Evolutionary conservation across 2,329 filamentous ascomycete species (phyloP).

Genomic region (Penicillium sp.): DNA sequence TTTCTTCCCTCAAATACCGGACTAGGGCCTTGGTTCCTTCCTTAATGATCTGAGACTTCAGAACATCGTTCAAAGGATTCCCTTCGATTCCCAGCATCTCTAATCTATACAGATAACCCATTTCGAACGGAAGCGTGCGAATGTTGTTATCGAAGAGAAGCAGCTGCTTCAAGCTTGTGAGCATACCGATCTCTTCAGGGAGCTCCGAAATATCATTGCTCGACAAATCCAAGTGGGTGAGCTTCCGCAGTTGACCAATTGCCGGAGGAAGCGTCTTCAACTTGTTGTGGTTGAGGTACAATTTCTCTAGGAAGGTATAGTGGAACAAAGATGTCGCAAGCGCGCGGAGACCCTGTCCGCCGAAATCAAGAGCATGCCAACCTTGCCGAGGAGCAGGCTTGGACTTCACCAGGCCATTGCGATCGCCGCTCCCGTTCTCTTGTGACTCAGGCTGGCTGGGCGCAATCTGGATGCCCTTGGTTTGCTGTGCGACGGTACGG

Average conservation of each 20-base stretch:
- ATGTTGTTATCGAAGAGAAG: conserved; percentile 86
- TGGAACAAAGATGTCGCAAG: conserved; percentile 70
- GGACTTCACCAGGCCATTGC: too few relatives aligned
- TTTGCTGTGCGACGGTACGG: conserved; percentile 39
- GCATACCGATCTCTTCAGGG: conserved; percentile 90
- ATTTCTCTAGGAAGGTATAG: conserved; percentile 80
- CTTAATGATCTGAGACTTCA: conserved; percentile 76
- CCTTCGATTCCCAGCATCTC: conserved; percentile 87
- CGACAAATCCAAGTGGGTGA: conserved; percentile 78
- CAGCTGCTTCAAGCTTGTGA: conserved; percentile 78
- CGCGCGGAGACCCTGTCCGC: conserved; percentile 85
- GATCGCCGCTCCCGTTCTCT: conserved; percentile 47
- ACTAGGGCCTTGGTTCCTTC: conserved; percentile 80
- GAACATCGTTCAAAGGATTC: conserved; percentile 67
- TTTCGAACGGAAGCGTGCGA: conserved; percentile 68
- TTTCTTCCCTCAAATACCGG: conserved; percentile 70
- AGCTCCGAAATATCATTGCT: conserved; percentile 74
- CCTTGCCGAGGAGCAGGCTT: conserved; percentile 56
- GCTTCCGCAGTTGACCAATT: conserved; percentile 71
- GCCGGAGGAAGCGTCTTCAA: conserved; percentile 65
- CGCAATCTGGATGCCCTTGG: conserved; percentile 39
- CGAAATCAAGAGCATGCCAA: conserved; percentile 89
- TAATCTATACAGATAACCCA: conserved; percentile 79
- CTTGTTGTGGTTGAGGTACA: conserved; percentile 91
- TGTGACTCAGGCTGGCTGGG: conserved; percentile 44